These are phyloP conservation scores for Astrothelium subdiscretum DNA, from an alignment of 495 filamentous ascomycete species.

Conservation along the genomic window DNA sequence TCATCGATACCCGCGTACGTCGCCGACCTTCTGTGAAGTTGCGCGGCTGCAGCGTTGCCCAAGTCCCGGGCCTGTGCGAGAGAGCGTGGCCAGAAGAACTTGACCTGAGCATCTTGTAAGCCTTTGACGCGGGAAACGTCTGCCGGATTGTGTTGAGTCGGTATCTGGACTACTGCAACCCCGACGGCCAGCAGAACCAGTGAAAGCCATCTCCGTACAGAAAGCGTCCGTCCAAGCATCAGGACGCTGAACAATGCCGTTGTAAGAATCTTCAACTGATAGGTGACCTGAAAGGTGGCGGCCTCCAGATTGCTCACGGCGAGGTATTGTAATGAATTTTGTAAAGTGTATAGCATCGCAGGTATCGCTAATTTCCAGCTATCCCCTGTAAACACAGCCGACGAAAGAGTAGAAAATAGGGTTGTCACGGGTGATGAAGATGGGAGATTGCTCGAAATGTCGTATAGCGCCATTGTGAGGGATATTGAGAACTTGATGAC, in stretches of 20 bases:
- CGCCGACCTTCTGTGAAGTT: conserved; percentile 65
- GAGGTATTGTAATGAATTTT: conserved; percentile 86
- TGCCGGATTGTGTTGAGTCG: conserved; percentile 32
- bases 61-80: conserved; percentile 48
- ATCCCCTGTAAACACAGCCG: conserved; percentile 77
- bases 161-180: conserved; percentile 79
- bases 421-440: conserved; percentile 67
- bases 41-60: conserved; percentile 30
- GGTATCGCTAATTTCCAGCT: conserved; percentile 94
- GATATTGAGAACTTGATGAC: conserved; percentile 80
- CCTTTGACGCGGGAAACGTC: conserved; percentile 16
- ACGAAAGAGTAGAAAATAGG: conserved; percentile 67
- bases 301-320: conserved; percentile 85
- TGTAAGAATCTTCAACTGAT: conserved; percentile 85
- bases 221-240: conserved; percentile 58
- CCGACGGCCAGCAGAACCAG: conserved; percentile 72
- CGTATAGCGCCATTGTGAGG: conserved; percentile 75
- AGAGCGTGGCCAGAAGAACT: conserved; percentile 63
- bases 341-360: conserved; percentile 75
- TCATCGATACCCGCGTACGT: conserved; percentile 90
- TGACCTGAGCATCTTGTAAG: conserved; percentile 27
- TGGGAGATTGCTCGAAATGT: conserved; percentile 58
- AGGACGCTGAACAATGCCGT: conserved; percentile 80
- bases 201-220: conserved; percentile 61
- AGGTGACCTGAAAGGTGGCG: conserved; percentile 83